A percentile compares a stretch with the other conserved stretches of the same genome.
Conservation (phyloP, 139 green algal species). For the Marvania coccoides region DNA sequence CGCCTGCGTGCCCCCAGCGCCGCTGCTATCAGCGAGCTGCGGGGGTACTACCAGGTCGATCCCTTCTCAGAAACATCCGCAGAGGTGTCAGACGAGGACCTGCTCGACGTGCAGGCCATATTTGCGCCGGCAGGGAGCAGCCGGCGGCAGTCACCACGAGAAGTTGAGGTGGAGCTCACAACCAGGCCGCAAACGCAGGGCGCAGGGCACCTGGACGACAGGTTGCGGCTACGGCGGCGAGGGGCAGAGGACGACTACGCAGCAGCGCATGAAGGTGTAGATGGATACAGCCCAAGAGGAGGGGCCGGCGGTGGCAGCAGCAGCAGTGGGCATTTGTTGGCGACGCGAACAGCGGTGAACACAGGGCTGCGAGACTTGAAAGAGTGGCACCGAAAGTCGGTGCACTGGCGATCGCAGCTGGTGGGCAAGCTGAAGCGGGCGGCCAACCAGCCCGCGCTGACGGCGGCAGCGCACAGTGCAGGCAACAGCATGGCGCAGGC, state of each 20-base stretch:
- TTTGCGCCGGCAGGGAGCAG: not conserved
- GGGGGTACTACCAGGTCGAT: constrained; percentile 33
- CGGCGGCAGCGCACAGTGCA: constrained; percentile 2
- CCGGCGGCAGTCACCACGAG: not conserved
- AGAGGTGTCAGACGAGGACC: not conserved
- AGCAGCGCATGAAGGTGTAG: not conserved
- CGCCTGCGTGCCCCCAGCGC: not conserved
- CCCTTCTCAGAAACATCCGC: not conserved
- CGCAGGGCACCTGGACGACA: not conserved
- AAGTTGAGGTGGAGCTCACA: constrained; percentile 1
- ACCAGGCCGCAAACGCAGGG: not conserved
- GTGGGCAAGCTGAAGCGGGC: constrained; percentile 33
- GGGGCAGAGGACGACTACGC: not conserved
- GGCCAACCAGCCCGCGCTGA: constrained; percentile 47
- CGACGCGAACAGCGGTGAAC: not conserved
- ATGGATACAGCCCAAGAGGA: not conserved
- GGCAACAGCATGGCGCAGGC: not conserved
- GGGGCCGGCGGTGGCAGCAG: not conserved
- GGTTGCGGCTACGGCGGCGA: not conserved
- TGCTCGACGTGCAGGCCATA: not conserved
- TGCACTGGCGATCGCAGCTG: constrained; percentile 3
- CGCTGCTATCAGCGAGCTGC: constrained; percentile 25
- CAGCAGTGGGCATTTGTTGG: not conserved
- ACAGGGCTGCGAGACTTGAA: constrained; percentile 4
- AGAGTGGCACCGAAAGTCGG: constrained; percentile 9